A percentile compares a stretch with the other conserved stretches of the same genome.
Conservation (phyloP, 176 grass and related monocot genomes). For the Eragrostis nindensis region DNA sequence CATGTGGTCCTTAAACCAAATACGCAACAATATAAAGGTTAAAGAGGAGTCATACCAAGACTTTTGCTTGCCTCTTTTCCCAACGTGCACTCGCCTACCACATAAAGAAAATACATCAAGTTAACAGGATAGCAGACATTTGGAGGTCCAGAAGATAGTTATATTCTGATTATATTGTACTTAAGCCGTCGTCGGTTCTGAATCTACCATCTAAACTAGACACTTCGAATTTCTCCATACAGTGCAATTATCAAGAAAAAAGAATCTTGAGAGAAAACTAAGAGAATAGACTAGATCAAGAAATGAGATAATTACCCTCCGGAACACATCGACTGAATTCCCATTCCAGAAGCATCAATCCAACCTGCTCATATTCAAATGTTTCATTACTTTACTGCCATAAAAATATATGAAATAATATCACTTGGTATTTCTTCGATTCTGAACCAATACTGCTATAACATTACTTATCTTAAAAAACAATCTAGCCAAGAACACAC, state of each 20-base stretch:
- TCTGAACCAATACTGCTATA: not conserved
- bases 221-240: not conserved
- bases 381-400: not conserved
- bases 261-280: not conserved
- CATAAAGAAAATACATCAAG: conserved; percentile 25
- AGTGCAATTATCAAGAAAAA: not conserved
- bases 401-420: not conserved
- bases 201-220: not conserved
- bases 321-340: conserved; percentile 59
- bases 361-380: conserved; percentile 64
- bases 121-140: not conserved
- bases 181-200: not conserved
- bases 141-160: conserved; percentile 1
- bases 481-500: not conserved
- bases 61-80: conserved; percentile 88
- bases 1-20: not conserved
- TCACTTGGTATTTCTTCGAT: not conserved
- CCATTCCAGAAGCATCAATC: conserved; percentile 84
- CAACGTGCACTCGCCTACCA: conserved; percentile 69
- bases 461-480: not conserved
- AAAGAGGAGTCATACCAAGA: conserved; percentile 60
- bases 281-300: not conserved
- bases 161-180: not conserved
- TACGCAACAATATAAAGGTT: not conserved
- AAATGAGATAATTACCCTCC: conserved; percentile 15